Evolutionary conservation across 805 yeast genomes (phyloP).

Genomic region (Hanseniaspora lindneri): DNA sequence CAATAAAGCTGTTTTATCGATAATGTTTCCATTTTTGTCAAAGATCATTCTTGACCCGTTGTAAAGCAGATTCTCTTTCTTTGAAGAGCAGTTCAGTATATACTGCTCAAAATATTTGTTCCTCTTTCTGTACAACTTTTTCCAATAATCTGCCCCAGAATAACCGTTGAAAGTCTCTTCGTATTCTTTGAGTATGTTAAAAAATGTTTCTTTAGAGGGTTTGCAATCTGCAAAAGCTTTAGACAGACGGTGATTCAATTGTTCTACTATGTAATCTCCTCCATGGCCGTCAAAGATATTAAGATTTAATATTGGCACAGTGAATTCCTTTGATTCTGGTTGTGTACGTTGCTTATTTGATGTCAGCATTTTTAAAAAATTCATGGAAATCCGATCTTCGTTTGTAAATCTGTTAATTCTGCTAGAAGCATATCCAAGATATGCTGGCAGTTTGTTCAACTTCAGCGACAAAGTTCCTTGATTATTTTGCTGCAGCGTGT

Average conservation of each 20-base stretch:
- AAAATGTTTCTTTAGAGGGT: constrained; percentile 28
- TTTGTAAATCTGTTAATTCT: constrained; percentile 67
- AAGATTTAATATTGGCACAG: constrained; percentile 45
- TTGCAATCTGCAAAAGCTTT: constrained; percentile 38
- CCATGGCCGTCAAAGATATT: constrained; percentile 93
- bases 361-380: constrained; percentile 41
- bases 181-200: constrained; percentile 44
- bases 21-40: constrained; percentile 29
- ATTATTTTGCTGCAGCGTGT: constrained; percentile 4
- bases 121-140: constrained; percentile 49
- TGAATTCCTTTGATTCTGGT: constrained; percentile 15
- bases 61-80: constrained; percentile 27
- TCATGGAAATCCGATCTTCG: constrained; percentile 70
- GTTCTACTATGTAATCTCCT: constrained; percentile 60
- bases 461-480: constrained; percentile 10
- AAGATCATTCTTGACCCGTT: constrained; percentile 29
- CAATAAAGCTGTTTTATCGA: constrained; percentile 28
- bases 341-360: constrained; percentile 21
- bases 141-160: constrained; percentile 71
- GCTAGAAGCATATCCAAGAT: constrained; percentile 63
- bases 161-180: constrained; percentile 14
- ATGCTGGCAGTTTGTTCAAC: constrained; percentile 25
- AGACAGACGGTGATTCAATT: constrained; percentile 44
- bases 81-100: constrained; percentile 27
- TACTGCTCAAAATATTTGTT: constrained; percentile 29